These are phyloP conservation scores for Penicillium brasilianum DNA, from an alignment of 2,329 filamentous ascomycete genomes.

Conservation along the genomic window DNA sequence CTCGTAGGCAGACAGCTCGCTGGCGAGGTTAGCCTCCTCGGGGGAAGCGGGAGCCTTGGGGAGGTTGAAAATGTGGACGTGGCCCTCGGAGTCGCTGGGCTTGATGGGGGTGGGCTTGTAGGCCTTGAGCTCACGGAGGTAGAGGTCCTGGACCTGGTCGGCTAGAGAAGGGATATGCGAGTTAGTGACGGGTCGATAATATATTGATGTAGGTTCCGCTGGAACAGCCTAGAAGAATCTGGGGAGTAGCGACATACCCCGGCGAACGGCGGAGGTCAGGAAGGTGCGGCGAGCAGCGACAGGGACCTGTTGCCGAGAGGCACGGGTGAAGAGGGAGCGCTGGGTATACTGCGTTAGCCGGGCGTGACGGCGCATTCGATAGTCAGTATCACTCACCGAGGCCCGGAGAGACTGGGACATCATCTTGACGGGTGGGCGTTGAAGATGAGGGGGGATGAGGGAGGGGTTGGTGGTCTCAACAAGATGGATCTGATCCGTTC, in stretches of 20 bases:
- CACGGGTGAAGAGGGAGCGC: conserved; percentile 66
- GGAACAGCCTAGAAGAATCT: conserved; percentile 1
- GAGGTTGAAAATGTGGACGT: conserved; percentile 83
- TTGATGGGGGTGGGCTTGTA: conserved; percentile 90
- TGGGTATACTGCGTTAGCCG: conserved; percentile 40
- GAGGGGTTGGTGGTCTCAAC: conserved; percentile 30
- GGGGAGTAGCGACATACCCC: conserved; percentile 57
- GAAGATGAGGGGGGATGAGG: conserved; percentile 34
- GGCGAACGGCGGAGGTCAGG: conserved; percentile 65
- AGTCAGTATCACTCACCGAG: conserved; percentile 54
- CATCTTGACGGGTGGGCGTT: conserved; percentile 52
- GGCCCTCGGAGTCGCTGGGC: conserved; percentile 82
- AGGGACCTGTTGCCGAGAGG: conserved; percentile 62
- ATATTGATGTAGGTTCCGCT: conserved; percentile 29
- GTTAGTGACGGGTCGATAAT: conserved; percentile 28
- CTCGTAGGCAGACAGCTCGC: conserved; percentile 93
- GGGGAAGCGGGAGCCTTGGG: conserved; percentile 85
- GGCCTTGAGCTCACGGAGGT: conserved; percentile 91
- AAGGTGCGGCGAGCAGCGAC: conserved; percentile 66
- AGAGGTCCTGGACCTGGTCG: conserved; percentile 97
- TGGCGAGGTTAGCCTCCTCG: conserved; percentile 91
- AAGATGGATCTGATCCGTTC: conserved; percentile 33
- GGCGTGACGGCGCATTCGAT: conserved; percentile 9
- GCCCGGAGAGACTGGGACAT: conserved; percentile 66
- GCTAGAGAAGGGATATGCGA: conserved; percentile 59